A percentile compares a stretch with the other conserved stretches of the same genome.
phyloP scores from a whole-genome alignment of 495 filamentous ascomycete species.

The Trichoderma erinaceum region DNA sequence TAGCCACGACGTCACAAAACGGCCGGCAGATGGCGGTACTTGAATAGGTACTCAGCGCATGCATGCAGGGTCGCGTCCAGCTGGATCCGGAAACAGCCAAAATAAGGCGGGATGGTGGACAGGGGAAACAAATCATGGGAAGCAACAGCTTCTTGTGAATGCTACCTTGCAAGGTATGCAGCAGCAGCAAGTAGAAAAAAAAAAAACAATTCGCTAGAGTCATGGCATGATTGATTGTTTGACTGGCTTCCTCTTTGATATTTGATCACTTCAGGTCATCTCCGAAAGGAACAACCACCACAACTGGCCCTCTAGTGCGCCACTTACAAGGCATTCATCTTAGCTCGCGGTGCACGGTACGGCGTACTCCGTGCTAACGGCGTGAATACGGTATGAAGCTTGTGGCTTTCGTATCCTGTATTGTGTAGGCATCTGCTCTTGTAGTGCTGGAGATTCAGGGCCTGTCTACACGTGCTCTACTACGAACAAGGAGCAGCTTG shows the following conservation, averaged over 20 bases:
- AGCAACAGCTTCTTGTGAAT: too few species aligned
- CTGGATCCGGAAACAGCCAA: not conserved
- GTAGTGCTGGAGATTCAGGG: not conserved
- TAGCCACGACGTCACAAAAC: not conserved
- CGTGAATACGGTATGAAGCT: slow-evolving; percentile 4
- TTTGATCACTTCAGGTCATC: not conserved
- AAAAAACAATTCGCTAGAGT: not conserved
- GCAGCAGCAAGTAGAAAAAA: not conserved
- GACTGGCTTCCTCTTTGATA: not conserved
- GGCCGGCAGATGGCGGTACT: slow-evolving; percentile 7
- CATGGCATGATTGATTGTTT: slow-evolving; percentile 1
- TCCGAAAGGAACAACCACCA: slow-evolving; percentile 8
- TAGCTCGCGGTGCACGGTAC: not conserved
- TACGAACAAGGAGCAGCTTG: not conserved
- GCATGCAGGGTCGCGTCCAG: not conserved
- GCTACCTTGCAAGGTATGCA: not conserved
- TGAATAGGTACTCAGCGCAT: not conserved
- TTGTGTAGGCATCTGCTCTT: not conserved
- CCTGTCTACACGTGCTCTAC: not conserved
- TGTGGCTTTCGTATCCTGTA: not conserved
- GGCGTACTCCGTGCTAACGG: not conserved
- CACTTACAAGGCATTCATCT: not conserved
- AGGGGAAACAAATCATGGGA: not conserved
- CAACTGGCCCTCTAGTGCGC: not conserved
- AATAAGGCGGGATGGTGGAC: not conserved